phyloP scores from a whole-genome alignment of 441 rosid species.

The Erodium moschatum region DNA sequence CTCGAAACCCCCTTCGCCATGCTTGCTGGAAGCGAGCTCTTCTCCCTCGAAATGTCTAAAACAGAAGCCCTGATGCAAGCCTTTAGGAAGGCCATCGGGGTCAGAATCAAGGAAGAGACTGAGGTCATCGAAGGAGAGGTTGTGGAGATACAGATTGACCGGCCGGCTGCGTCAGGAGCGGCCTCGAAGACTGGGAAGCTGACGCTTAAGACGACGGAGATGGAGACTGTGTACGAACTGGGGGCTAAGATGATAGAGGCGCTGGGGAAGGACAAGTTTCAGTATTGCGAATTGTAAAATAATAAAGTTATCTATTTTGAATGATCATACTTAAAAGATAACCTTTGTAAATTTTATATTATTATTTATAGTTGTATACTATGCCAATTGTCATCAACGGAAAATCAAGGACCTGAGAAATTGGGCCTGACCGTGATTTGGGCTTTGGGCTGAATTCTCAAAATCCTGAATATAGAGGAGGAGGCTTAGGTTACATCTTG shows the following conservation, averaged over 20 bases:
- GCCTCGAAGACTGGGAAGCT: conserved; percentile 79
- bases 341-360: too few species aligned
- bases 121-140: conserved; percentile 88
- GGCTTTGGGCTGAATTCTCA: too few species aligned
- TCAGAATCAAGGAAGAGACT: conserved; percentile 77
- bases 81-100: conserved; percentile 71
- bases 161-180: conserved; percentile 68
- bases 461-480: too few species aligned
- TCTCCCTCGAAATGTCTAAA: conserved; percentile 86
- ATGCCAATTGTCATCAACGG: too few species aligned
- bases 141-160: conserved; percentile 75
- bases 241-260: conserved; percentile 89
- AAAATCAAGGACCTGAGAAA: too few species aligned
- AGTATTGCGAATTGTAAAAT: too few species aligned
- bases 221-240: conserved; percentile 86
- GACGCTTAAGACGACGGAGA: conserved; percentile 86
- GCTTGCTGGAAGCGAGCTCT: conserved; percentile 77
- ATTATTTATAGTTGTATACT: too few species aligned
- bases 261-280: conserved; percentile 60
- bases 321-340: too few species aligned
- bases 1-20: conserved; percentile 90
- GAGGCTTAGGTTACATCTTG: too few species aligned
- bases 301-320: too few species aligned
- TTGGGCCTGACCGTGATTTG: too few species aligned
- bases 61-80: conserved; percentile 83